Base-by-base conservation (phyloP, 495 filamentous ascomycete species). In the Saxophila tyrrhenica region DNA sequence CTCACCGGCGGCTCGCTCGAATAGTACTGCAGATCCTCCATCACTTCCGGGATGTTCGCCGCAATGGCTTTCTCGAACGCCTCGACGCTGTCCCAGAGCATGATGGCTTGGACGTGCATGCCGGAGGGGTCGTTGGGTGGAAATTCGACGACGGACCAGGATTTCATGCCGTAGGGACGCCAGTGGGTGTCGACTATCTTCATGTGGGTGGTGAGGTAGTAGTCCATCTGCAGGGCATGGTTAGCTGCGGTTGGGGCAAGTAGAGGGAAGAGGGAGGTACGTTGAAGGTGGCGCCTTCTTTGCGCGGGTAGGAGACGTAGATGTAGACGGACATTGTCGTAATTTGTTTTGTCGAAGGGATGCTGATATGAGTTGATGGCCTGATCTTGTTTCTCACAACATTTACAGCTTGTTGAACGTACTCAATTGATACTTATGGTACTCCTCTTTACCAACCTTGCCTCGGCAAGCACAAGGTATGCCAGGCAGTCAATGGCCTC, bases 191-290 rank as follows among this genome's bases (percentile, higher is more conserved):
- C 35, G 0, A 60, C 62, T 13, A 65, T 29, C 5, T 54, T 48
- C 62, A 62, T 62, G 52, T 65, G 62, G 15, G 62, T 65, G n/a
- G 42, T 49, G 42, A 62, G 46, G 54, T 65, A 65, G 57, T 65
- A 65, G 23, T 60, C 51, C 39, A 65, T 42, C 41, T 44, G 41
- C 7, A 9, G 8, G 7, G 5, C 19, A 21, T 3, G 7, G 41
- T 44, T n/a, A 44, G n/a, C n/a, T 8, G n/a, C 17, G 7, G 15
- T 44, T 9, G 41, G n/a, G n/a, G 19, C 19, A 21, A 8, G 41
- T 7, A 21, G 7, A 8, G 41, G 7, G 7, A 21, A 8, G 41
- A 8, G n/a, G 7, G 7, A n/a, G 7, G 7, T 21, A 44, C 41
- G 56, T 65, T 54, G 56, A 65, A 65, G 19, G 50, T 62, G 23